Evolutionary conservation across 1,284 basidiomycete genomes (phyloP).

Genomic region (Mycosarcoma maydis): DNA sequence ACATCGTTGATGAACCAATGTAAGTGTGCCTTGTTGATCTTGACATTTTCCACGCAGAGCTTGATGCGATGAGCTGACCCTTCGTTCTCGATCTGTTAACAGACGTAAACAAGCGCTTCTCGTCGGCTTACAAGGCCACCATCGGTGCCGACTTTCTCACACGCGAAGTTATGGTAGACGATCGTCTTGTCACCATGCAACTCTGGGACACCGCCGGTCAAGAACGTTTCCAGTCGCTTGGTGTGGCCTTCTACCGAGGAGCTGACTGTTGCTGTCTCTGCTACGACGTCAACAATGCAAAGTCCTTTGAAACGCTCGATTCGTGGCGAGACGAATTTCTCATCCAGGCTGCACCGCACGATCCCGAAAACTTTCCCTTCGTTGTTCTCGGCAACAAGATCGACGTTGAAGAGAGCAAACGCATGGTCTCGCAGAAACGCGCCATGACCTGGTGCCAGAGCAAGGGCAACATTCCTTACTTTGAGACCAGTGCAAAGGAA

Average conservation of each 20-base stretch:
- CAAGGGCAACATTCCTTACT: slow-evolving; percentile 99
- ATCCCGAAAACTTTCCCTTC: slow-evolving; percentile 99
- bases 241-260: slow-evolving; percentile 98
- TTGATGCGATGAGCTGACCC: background rate
- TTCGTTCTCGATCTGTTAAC: background rate
- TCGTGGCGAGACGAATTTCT: slow-evolving; percentile 67
- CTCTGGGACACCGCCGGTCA: slow-evolving; percentile 99
- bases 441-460: slow-evolving; percentile 99
- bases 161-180: slow-evolving; percentile 98
- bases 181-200: slow-evolving; percentile 95
- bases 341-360: slow-evolving; percentile 88
- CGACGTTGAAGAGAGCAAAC: slow-evolving; percentile 98
- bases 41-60: background rate
- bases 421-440: slow-evolving; percentile 98
- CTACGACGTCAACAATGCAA: slow-evolving; percentile 98
- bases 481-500: slow-evolving; percentile 99
- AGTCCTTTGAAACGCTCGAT: slow-evolving; percentile 88
- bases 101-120: slow-evolving; percentile 99
- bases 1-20: slow-evolving; percentile 99
- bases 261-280: slow-evolving; percentile 96
- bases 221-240: slow-evolving; percentile 98
- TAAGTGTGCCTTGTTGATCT: slow-evolving; percentile 23
- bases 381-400: slow-evolving; percentile 95
- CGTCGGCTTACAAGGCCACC: slow-evolving; percentile 90
- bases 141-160: slow-evolving; percentile 75